phyloP scores from a whole-genome alignment of 768 basidiomycete species.

The Dioszegia aurantiaca region DNA sequence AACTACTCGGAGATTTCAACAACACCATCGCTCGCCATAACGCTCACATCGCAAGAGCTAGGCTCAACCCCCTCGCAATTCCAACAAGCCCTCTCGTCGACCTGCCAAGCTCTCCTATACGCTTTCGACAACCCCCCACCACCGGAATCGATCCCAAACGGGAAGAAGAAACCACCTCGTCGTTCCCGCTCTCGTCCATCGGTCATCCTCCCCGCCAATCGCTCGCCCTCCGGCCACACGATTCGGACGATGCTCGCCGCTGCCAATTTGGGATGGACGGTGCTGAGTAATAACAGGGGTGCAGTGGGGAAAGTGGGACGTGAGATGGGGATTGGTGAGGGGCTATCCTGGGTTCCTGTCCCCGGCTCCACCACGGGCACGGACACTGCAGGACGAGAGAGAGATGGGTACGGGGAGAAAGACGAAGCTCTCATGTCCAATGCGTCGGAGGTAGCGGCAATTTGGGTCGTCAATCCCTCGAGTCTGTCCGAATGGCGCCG shows the following conservation, averaged over 20 bases:
- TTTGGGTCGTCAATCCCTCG: constrained; percentile 77
- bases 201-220: constrained; percentile 60
- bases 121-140: no score
- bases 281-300: constrained; percentile 78
- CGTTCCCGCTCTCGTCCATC: constrained; percentile 54
- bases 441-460: constrained; percentile 53
- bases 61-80: not conserved
- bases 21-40: no score
- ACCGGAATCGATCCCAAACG: no score
- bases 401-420: not conserved
- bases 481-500: constrained; percentile 66
- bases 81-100: no score
- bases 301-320: constrained; percentile 73
- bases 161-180: constrained; percentile 18
- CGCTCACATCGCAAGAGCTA: not conserved
- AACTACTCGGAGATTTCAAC: no score
- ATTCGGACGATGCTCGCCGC: constrained; percentile 71
- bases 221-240: constrained; percentile 65
- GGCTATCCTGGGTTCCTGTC: constrained; percentile 26
- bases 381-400: not conserved
- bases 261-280: constrained; percentile 70
- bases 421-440: not conserved
- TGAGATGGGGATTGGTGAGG: constrained; percentile 57
- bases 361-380: not conserved
- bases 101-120: no score